These are phyloP conservation scores for Eutypella sp. DNA, from an alignment of 2,329 filamentous ascomycete species.

Conservation along the genomic window DNA sequence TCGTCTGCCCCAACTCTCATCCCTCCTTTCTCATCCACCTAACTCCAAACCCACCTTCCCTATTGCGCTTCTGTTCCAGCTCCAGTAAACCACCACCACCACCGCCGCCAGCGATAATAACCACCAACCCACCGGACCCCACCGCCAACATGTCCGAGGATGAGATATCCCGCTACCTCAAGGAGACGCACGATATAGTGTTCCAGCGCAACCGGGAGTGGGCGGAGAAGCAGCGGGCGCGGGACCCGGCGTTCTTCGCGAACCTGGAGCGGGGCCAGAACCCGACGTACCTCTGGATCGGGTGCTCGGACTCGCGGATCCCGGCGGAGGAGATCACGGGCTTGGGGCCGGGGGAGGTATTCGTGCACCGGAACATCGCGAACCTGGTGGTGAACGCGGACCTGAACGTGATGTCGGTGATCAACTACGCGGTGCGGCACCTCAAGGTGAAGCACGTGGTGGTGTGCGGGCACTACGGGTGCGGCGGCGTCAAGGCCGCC, in stretches of 20 bases:
- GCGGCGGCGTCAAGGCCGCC: slow-evolving; percentile 71
- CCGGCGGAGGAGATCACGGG: slow-evolving; percentile 86
- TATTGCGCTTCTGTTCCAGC: neutral
- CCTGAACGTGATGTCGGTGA: slow-evolving; percentile 73
- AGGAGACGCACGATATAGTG: slow-evolving; percentile 60
- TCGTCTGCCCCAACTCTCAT: neutral
- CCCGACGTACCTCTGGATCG: slow-evolving; percentile 79
- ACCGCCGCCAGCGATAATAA: neutral
- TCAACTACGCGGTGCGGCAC: slow-evolving; percentile 80
- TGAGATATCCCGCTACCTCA: slow-evolving; percentile 50
- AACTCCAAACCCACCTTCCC: neutral
- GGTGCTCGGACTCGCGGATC: slow-evolving; percentile 84
- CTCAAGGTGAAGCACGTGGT: slow-evolving; percentile 78
- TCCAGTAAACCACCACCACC: neutral
- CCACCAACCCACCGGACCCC: neutral
- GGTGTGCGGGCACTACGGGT: slow-evolving; percentile 75
- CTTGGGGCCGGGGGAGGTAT: slow-evolving; percentile 82
- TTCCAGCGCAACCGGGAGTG: slow-evolving; percentile 66
- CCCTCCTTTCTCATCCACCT: neutral
- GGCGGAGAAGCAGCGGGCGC: slow-evolving; percentile 53
- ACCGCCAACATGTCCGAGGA: neutral
- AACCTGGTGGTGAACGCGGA: slow-evolving; percentile 80
- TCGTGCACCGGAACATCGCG: slow-evolving; percentile 93
- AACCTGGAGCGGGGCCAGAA: slow-evolving; percentile 60
- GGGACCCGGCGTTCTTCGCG: slow-evolving; percentile 61